Evolutionary conservation across 2,329 filamentous ascomycete species (phyloP).

Genomic region (Parastagonospora avenae): DNA sequence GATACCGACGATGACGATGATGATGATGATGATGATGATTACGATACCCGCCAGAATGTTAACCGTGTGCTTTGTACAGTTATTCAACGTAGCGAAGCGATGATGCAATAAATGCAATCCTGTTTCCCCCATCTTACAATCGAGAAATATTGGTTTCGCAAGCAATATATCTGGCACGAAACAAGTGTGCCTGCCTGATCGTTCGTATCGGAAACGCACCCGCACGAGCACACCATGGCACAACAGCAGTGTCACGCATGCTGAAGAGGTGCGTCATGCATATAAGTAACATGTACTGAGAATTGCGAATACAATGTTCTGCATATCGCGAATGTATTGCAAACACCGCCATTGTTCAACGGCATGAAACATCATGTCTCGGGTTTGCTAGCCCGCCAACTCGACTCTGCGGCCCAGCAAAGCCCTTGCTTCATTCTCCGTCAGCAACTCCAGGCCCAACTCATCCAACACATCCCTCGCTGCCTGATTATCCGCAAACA

Average conservation of each 20-base stretch:
- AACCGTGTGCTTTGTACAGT: neutral
- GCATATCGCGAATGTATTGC: neutral
- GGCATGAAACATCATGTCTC: slow-evolving; percentile 1
- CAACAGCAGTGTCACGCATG: neutral
- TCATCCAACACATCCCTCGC: slow-evolving; percentile 63
- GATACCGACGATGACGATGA: slow-evolving; percentile 1
- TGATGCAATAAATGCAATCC: too few species aligned
- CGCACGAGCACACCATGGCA: neutral
- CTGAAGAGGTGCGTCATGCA: too few species aligned
- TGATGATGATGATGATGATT: neutral
- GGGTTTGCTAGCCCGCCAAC: slow-evolving; percentile 40
- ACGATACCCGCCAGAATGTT: neutral
- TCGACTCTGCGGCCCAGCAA: slow-evolving; percentile 73
- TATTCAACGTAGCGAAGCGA: too few species aligned
- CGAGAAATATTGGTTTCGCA: neutral
- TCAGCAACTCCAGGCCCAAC: slow-evolving; percentile 65
- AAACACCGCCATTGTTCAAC: neutral
- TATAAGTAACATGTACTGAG: neutral
- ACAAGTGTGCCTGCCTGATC: too few species aligned
- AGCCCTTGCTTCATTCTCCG: slow-evolving; percentile 67
- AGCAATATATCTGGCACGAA: too few species aligned
- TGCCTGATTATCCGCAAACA: slow-evolving; percentile 54
- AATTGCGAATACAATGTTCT: neutral
- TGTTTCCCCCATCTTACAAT: too few species aligned
- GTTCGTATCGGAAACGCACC: too few species aligned